Evolutionary conservation across 1,284 basidiomycete genomes (phyloP).

Genomic region (Marasmius fiardii): DNA sequence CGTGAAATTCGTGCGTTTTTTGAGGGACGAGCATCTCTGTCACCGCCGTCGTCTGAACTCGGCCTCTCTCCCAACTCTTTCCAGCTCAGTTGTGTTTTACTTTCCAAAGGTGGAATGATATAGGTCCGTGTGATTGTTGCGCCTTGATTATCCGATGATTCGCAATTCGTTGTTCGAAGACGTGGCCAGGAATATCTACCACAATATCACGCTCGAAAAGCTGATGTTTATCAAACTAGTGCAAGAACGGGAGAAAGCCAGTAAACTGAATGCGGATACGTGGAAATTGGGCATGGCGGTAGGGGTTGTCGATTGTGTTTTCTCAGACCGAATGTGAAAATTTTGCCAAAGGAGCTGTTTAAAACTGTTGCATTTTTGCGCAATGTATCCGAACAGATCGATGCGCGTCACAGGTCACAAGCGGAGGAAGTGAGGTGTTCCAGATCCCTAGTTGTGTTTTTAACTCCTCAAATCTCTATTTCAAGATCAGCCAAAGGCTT

Average conservation of each 20-base stretch:
- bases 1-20: constrained; percentile 62
- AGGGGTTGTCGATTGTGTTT: neutral
- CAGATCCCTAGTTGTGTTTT: neutral
- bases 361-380: neutral
- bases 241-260: constrained; percentile 16
- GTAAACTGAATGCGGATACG: neutral
- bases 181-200: constrained; percentile 62
- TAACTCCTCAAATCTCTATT: neutral
- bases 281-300: constrained; percentile 9
- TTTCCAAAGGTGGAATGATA: constrained; percentile 68
- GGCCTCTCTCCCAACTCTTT: constrained; percentile 12
- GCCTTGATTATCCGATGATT: constrained; percentile 5
- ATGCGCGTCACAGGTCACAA: neutral
- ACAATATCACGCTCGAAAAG: constrained; percentile 60
- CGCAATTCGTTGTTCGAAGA: constrained; percentile 43
- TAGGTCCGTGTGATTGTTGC: constrained; percentile 38
- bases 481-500: neutral
- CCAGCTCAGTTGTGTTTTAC: constrained; percentile 71
- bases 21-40: neutral
- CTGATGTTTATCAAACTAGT: constrained; percentile 46
- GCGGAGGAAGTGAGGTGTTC: neutral
- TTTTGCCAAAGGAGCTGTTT: neutral
- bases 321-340: neutral
- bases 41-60: too few species aligned
- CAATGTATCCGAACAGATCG: neutral